Percentiles rank a stretch among this genome's conserved stretches.
These are phyloP conservation scores for Calonectria hongkongensis DNA, from an alignment of 2,329 filamentous ascomycete species.

Conservation along the genomic window DNA sequence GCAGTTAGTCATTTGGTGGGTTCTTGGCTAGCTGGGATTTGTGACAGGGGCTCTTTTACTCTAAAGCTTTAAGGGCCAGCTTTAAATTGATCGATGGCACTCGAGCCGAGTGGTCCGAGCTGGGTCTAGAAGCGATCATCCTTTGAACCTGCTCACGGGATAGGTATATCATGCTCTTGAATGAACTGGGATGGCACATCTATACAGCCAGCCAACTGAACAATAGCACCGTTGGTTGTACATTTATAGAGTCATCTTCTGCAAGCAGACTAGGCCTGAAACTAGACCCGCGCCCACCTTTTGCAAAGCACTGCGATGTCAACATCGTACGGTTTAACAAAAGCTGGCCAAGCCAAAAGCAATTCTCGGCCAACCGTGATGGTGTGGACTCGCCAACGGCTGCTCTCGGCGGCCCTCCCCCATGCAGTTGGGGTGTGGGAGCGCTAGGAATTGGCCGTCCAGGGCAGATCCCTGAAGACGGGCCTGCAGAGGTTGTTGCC, in stretches of 20 bases:
- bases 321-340: constrained; percentile 24
- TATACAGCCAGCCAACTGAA: not conserved
- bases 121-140: constrained; percentile 2
- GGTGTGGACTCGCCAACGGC: constrained; percentile 11
- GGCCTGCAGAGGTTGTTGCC: not conserved
- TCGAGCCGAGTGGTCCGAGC: constrained; percentile 11
- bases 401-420: constrained; percentile 20
- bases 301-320: not conserved
- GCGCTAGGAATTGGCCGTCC: constrained; percentile 26
- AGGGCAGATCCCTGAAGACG: constrained; percentile 25
- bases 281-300: not conserved
- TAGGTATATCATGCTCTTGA: not conserved
- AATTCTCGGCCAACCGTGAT: constrained; percentile 8
- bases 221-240: too few species aligned
- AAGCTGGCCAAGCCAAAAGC: not conserved
- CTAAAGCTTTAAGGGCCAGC: constrained; percentile 17
- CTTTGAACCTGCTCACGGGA: not conserved
- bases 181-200: not conserved
- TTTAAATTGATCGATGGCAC: constrained; percentile 19
- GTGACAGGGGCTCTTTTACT: constrained; percentile 13
- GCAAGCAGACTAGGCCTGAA: not conserved
- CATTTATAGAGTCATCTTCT: not conserved
- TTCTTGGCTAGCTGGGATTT: not conserved
- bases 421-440: constrained; percentile 19
- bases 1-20: not conserved